phyloP scores from a whole-genome alignment of 2,329 filamentous ascomycete species.

The Sclerotinia minor region DNA sequence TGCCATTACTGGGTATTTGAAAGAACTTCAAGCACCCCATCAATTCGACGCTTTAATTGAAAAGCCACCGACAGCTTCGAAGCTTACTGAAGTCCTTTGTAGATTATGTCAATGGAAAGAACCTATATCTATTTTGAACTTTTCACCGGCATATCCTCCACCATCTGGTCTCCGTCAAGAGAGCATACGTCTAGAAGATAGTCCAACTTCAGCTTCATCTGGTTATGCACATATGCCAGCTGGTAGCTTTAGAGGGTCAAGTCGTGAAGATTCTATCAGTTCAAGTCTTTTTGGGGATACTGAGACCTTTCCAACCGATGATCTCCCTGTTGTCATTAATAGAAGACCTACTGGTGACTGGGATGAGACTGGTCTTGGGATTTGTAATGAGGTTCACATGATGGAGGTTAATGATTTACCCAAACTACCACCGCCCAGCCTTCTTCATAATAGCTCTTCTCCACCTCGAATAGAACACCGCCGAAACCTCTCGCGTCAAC shows the following conservation, averaged over 20 bases:
- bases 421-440: slow-evolving; percentile 51
- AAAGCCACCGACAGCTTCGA: slow-evolving; percentile 91
- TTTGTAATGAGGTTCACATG: slow-evolving; percentile 58
- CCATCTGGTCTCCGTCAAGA: slow-evolving; percentile 66
- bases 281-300: slow-evolving; percentile 86
- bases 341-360: slow-evolving; percentile 75
- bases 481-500: slow-evolving; percentile 52
- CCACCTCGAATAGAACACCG: slow-evolving; percentile 57
- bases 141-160: slow-evolving; percentile 57
- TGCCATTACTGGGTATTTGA: slow-evolving; percentile 95
- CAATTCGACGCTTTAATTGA: slow-evolving; percentile 95
- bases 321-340: slow-evolving; percentile 73
- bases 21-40: slow-evolving; percentile 90
- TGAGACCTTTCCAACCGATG: slow-evolving; percentile 75
- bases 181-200: slow-evolving; percentile 68
- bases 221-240: slow-evolving; percentile 73
- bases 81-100: slow-evolving; percentile 83
- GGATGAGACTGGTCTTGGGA: slow-evolving; percentile 77
- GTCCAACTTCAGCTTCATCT: slow-evolving; percentile 67
- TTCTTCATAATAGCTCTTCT: slow-evolving; percentile 63
- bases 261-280: slow-evolving; percentile 83
- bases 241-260: slow-evolving; percentile 75
- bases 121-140: slow-evolving; percentile 53
- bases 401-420: slow-evolving; percentile 42
- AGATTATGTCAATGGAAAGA: slow-evolving; percentile 93